These are phyloP conservation scores for Albizia julibrissin DNA, from an alignment of 306 rosid genomes.

Conservation along the genomic window DNA sequence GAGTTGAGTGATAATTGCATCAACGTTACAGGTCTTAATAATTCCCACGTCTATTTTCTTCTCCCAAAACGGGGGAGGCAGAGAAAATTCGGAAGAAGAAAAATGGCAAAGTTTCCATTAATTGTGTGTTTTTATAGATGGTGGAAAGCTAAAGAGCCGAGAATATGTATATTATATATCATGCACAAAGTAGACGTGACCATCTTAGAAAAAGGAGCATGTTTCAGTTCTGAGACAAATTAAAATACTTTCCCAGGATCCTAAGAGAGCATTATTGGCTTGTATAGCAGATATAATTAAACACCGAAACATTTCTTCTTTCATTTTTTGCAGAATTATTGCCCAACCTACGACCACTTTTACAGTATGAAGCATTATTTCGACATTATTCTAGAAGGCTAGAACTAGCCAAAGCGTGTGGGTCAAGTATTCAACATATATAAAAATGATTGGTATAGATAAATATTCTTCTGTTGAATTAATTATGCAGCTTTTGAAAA, in stretches of 20 bases:
- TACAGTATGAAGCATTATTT: neutral
- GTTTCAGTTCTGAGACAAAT: neutral
- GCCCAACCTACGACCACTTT: constrained; percentile 17
- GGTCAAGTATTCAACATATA: constrained; percentile 33
- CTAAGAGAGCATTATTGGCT: neutral
- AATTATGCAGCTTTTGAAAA: neutral
- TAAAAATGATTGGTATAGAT: neutral
- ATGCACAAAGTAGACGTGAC: neutral
- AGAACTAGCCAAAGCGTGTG: constrained; percentile 40
- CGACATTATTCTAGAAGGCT: constrained; percentile 17
- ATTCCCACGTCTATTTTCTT: neutral
- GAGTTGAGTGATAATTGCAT: neutral
- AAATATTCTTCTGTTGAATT: neutral
- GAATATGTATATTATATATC: constrained; percentile 9
- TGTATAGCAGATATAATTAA: neutral
- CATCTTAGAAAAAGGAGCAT: neutral
- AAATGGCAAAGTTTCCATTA: neutral
- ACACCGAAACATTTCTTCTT: neutral
- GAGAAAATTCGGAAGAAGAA: constrained; percentile 18
- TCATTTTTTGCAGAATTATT: constrained; percentile 2
- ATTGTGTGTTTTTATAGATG: neutral
- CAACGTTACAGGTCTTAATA: neutral
- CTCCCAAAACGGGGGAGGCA: neutral
- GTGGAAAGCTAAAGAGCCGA: constrained; percentile 17
- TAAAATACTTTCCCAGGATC: constrained; percentile 1